A percentile compares a stretch with the other conserved stretches of the same genome.
Evolutionary conservation across 78 protist species (phyloP).

Genomic region (Guillardia theta): DNA sequence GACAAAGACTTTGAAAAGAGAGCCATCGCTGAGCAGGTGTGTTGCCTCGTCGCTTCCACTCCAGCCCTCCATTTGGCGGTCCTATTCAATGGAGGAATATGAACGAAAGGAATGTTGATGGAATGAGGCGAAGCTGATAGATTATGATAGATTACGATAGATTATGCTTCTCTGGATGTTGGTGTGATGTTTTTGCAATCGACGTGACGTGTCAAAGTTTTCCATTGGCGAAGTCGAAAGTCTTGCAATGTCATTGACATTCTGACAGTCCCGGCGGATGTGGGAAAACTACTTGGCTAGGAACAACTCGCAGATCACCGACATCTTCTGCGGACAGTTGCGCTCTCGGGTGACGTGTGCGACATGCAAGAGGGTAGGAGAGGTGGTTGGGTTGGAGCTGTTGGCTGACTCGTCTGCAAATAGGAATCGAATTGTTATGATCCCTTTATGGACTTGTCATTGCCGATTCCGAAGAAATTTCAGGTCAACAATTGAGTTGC

Average conservation of each 20-base stretch:
- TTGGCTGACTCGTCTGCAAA: too few species aligned
- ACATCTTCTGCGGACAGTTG: slow-evolving; percentile 17
- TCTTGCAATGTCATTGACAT: background rate
- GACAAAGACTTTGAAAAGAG: background rate
- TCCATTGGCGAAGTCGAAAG: too few species aligned
- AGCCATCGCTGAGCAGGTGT: background rate
- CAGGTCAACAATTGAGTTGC: background rate
- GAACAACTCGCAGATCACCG: background rate
- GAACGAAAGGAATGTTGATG: background rate
- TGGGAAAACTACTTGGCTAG: slow-evolving; percentile 9
- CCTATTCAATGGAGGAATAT: background rate
- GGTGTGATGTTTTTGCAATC: background rate
- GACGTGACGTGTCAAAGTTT: background rate
- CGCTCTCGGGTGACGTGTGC: background rate
- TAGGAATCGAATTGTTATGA: background rate
- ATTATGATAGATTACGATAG: too few species aligned
- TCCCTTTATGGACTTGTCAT: background rate
- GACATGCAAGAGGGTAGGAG: background rate
- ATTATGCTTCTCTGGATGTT: background rate
- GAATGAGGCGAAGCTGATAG: background rate
- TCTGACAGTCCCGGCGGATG: background rate
- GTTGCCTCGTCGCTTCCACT: background rate
- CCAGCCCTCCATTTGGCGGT: background rate
- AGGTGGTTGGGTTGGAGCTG: too few species aligned
- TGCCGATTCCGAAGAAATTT: background rate